Percentiles rank a stretch among this genome's conserved stretches.
phyloP scores from a whole-genome alignment of 2,329 filamentous ascomycete genomes.

The Cladophialophora bantiana region DNA sequence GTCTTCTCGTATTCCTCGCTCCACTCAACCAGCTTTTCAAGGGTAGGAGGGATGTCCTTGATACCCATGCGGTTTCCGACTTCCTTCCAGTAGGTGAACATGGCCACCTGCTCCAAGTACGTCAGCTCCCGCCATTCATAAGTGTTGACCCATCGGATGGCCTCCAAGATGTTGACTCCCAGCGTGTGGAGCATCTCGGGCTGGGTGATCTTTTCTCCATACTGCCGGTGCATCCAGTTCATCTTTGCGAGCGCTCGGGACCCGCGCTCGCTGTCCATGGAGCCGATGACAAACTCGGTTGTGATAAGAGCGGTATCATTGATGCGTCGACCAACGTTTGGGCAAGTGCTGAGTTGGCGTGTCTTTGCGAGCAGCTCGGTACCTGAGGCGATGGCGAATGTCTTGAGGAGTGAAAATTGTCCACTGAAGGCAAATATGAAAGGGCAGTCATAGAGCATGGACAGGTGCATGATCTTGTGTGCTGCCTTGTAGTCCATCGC shows the following conservation, averaged over 20 bases:
- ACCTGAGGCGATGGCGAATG: slow-evolving; percentile 63
- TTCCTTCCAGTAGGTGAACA: slow-evolving; percentile 72
- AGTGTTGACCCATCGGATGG: slow-evolving; percentile 65
- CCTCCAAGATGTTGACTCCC: slow-evolving; percentile 70
- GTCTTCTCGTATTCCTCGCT: slow-evolving; percentile 64
- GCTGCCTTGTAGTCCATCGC: slow-evolving; percentile 60
- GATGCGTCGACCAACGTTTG: slow-evolving; percentile 59
- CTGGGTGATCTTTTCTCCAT: slow-evolving; percentile 66
- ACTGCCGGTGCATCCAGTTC: slow-evolving; percentile 67
- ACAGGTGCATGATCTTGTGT: slow-evolving; percentile 54
- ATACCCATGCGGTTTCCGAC: slow-evolving; percentile 75
- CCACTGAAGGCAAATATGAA: slow-evolving; percentile 58
- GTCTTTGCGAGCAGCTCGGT: slow-evolving; percentile 58
- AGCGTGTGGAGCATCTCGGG: slow-evolving; percentile 71
- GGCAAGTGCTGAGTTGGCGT: slow-evolving; percentile 53
- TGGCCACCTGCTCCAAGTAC: slow-evolving; percentile 72
- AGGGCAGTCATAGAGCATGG: slow-evolving; percentile 62
- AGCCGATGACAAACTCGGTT: slow-evolving; percentile 55
- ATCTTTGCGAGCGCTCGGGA: slow-evolving; percentile 64
- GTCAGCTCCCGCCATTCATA: slow-evolving; percentile 74
- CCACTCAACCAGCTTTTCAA: slow-evolving; percentile 49
- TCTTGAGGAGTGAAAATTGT: slow-evolving; percentile 67
- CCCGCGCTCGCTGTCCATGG: slow-evolving; percentile 53
- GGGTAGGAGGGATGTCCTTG: slow-evolving; percentile 52
- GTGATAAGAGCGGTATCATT: slow-evolving; percentile 59